phyloP scores from a whole-genome alignment of 345 rosid species.

The Populus davidiana region DNA sequence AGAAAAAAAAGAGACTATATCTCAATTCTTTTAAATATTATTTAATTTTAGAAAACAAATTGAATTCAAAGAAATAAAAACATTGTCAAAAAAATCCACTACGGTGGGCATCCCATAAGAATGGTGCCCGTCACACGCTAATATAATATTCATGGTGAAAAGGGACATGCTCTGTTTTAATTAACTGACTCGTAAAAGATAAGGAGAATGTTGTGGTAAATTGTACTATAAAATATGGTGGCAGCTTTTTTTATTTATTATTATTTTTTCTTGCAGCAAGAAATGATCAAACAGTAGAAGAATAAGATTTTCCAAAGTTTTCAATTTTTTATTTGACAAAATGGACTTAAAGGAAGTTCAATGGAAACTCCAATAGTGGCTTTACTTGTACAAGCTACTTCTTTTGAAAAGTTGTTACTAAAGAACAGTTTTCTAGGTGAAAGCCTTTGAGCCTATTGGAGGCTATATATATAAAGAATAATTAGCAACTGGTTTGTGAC shows the following conservation, averaged over 20 bases:
- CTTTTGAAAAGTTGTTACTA: constrained; percentile 26
- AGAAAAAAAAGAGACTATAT: no score
- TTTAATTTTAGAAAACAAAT: no score
- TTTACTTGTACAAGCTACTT: constrained; percentile 12
- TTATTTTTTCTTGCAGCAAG: neutral
- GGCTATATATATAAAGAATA: constrained; percentile 4
- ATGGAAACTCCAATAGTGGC: constrained; percentile 16
- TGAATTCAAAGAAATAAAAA: no score
- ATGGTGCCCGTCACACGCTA: neutral
- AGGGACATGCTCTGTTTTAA: neutral
- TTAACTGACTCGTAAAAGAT: neutral
- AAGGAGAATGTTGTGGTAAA: neutral
- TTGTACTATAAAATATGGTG: neutral
- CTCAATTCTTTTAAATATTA: no score
- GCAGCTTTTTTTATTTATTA: neutral
- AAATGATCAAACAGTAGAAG: neutral
- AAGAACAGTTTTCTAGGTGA: constrained; percentile 21
- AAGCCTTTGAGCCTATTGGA: no score
- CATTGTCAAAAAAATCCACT: neutral
- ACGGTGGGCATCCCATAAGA: neutral
- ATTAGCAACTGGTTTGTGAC: neutral
- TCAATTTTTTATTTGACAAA: neutral
- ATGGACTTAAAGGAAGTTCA: constrained; percentile 17
- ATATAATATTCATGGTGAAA: neutral
- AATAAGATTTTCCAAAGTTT: neutral